Percentiles rank a stretch among this genome's conserved stretches.
phyloP scores from a whole-genome alignment of 2,329 filamentous ascomycete species.

The Aspergillus terreus region DNA sequence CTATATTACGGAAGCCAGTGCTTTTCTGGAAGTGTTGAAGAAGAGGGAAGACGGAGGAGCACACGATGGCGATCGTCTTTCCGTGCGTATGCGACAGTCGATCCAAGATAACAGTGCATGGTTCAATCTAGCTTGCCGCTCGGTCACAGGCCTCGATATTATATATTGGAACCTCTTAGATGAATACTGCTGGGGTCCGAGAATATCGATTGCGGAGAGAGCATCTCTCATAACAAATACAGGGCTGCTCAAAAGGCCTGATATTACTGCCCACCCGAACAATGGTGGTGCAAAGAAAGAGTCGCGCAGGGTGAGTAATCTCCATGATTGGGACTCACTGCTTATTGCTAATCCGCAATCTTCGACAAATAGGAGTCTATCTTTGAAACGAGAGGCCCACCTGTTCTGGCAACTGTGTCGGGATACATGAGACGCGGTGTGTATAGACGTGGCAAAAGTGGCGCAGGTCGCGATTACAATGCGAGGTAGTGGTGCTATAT shows the following conservation, averaged over 20 bases:
- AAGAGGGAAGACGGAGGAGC: not conserved
- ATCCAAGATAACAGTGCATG: constrained; percentile 2
- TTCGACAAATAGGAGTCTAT: no score
- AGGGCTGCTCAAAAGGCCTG: not conserved
- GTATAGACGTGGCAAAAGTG: no score
- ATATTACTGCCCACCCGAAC: constrained; percentile 4
- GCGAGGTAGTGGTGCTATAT: no score
- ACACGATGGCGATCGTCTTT: not conserved
- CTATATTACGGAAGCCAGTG: not conserved
- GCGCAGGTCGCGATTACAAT: no score
- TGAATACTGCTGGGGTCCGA: constrained; percentile 9
- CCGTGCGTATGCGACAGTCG: not conserved
- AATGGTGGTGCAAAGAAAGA: not conserved
- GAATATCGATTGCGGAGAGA: not conserved
- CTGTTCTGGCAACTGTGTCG: no score
- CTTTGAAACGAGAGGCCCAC: no score
- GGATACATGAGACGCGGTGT: no score
- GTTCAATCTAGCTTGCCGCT: constrained; percentile 6
- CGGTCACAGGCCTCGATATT: constrained; percentile 2
- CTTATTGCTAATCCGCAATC: no score
- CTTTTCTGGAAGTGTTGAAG: not conserved
- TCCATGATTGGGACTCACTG: no score
- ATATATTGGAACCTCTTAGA: constrained; percentile 10
- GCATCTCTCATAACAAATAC: not conserved
- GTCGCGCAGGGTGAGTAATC: not conserved